Evolutionary conservation across 2,329 filamentous ascomycete species (phyloP).

Genomic region (Phialophora tarda): DNA sequence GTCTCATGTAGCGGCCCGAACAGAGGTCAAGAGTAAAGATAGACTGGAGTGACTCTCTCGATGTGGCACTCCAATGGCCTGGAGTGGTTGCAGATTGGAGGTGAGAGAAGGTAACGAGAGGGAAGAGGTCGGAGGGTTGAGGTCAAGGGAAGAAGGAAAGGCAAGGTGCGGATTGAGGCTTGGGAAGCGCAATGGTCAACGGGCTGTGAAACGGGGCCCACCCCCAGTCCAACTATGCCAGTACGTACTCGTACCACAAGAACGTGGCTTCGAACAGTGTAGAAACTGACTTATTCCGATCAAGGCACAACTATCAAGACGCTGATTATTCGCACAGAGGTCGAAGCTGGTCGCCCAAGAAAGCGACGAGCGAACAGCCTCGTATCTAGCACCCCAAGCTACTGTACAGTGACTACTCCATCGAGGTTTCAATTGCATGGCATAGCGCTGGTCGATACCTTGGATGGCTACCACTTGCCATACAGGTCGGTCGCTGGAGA

Average conservation of each 20-base stretch:
- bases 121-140: conserved; percentile 26
- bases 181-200: conserved; percentile 28
- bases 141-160: conserved; percentile 29
- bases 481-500: conserved; percentile 9
- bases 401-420: conserved; percentile 14
- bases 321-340: neutral
- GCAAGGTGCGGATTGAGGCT: conserved; percentile 27
- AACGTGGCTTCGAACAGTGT: conserved; percentile 33
- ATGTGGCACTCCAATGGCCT: conserved; percentile 5
- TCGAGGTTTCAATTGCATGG: conserved; percentile 6
- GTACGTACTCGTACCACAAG: conserved; percentile 34
- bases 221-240: conserved; percentile 26
- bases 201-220: conserved; percentile 29
- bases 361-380: neutral
- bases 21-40: conserved; percentile 43
- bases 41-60: conserved; percentile 38
- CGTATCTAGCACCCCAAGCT: conserved; percentile 3
- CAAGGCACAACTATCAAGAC: conserved; percentile 13
- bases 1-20: conserved; percentile 2
- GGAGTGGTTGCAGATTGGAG: conserved; percentile 17
- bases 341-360: neutral
- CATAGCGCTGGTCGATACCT: conserved; percentile 19
- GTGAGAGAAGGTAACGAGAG: conserved; percentile 11
- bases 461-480: conserved; percentile 8
- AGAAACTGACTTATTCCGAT: conserved; percentile 30